phyloP scores from a whole-genome alignment of 2,329 filamentous ascomycete species.

The Pestalotiopsis sp. region DNA sequence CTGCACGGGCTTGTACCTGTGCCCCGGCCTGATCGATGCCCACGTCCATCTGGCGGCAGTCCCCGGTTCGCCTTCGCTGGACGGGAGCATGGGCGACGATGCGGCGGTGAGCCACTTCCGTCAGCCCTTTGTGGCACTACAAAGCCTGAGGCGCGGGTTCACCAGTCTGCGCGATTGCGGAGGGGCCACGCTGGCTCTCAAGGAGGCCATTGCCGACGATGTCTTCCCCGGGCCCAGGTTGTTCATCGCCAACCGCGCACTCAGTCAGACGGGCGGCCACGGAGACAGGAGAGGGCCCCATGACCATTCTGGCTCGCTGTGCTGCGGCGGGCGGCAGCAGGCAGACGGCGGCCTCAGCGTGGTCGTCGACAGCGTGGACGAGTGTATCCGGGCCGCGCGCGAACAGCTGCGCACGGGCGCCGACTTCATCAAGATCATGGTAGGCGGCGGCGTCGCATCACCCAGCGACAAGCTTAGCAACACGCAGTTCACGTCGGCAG shows the following conservation, averaged over 20 bases:
- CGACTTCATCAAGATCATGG: conserved; percentile 67
- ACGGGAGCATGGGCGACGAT: conserved; percentile 37
- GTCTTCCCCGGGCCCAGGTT: conserved; percentile 57
- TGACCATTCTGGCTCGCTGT: conserved; percentile 37
- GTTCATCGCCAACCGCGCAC: conserved; percentile 55
- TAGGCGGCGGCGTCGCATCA: conserved; percentile 57
- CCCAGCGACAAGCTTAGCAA: conserved; percentile 57
- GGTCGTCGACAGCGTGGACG: conserved; percentile 56
- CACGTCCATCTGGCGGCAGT: conserved; percentile 51
- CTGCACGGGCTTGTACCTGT: conserved; percentile 45
- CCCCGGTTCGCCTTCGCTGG: conserved; percentile 42
- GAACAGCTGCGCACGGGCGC: conserved; percentile 59
- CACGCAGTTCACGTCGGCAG: conserved; percentile 58
- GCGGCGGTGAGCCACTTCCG: conserved; percentile 41
- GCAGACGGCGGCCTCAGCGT: conserved; percentile 40
- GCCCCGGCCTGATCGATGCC: conserved; percentile 54
- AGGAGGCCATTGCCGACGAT: conserved; percentile 58
- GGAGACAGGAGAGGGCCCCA: conserved; percentile 52
- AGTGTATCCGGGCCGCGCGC: conserved; percentile 53
- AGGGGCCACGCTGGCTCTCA: conserved; percentile 56
- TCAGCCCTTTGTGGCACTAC: conserved; percentile 47
- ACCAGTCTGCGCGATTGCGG: conserved; percentile 62
- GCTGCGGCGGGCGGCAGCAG: conserved; percentile 42
- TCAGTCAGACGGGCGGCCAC: conserved; percentile 63
- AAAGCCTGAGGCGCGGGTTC: conserved; percentile 60